Percentiles rank a stretch among this genome's conserved stretches.
phyloP scores from a whole-genome alignment of 352 stramenopile genomes.

The Phytophthora ramorum region DNA sequence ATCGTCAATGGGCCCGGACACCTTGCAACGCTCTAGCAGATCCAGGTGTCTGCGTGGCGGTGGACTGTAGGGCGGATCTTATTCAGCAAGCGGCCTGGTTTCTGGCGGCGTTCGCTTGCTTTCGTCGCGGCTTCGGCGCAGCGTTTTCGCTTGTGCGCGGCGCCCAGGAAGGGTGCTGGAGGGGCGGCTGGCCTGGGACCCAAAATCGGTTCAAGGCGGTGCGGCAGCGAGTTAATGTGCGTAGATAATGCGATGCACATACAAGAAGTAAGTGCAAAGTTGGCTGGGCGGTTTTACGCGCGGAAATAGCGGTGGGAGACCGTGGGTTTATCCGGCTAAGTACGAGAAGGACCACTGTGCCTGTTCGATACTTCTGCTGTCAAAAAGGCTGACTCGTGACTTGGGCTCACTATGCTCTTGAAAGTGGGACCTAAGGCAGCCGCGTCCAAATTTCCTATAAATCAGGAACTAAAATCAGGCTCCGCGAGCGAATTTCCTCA shows the following conservation, averaged over 20 bases:
- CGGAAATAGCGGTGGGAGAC: background rate
- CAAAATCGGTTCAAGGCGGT: background rate
- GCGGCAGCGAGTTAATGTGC: conserved; percentile 12
- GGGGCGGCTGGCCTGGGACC: conserved; percentile 7
- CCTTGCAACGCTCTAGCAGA: conserved; percentile 1
- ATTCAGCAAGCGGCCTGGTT: conserved; percentile 30
- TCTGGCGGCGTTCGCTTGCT: conserved; percentile 31
- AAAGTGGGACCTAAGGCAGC: conserved; percentile 30
- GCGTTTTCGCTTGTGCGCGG: conserved; percentile 43
- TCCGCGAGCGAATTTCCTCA: background rate
- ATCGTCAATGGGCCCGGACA: conserved; percentile 11
- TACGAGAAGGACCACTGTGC: conserved; percentile 12
- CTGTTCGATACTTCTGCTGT: conserved; percentile 16
- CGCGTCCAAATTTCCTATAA: conserved; percentile 32
- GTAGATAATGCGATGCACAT: background rate
- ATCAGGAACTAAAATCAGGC: conserved; percentile 31
- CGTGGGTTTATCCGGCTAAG: conserved; percentile 4
- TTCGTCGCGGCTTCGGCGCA: conserved; percentile 46
- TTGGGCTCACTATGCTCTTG: conserved; percentile 26
- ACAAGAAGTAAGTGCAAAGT: background rate
- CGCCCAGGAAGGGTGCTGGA: conserved; percentile 32
- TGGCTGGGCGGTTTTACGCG: background rate
- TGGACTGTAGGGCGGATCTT: conserved; percentile 37
- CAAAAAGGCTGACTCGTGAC: conserved; percentile 28
- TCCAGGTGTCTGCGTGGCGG: conserved; percentile 2